Conservation (phyloP, 768 basidiomycete genomes). For the Crassisporium funariophilum region DNA sequence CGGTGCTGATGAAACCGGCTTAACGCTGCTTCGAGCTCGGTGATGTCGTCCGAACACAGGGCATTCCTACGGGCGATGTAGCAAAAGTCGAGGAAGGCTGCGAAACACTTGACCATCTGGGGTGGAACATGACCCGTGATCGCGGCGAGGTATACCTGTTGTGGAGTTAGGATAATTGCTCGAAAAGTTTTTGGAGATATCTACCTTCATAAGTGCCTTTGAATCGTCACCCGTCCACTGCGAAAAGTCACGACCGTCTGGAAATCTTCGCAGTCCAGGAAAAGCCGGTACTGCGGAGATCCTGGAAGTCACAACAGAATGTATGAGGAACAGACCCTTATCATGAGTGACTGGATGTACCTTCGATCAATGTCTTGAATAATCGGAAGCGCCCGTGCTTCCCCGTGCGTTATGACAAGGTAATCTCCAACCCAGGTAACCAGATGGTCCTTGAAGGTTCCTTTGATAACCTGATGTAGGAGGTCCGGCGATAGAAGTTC, state of each 20-base stretch:
- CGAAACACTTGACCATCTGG: conserved; percentile 20
- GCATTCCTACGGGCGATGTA: conserved; percentile 29
- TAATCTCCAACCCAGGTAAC: conserved; percentile 37
- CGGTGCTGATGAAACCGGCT: conserved; percentile 30
- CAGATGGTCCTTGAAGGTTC: conserved; percentile 44
- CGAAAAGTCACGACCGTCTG: conserved; percentile 27
- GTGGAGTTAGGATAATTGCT: neutral
- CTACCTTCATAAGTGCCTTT: conserved; percentile 36
- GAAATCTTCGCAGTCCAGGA: conserved; percentile 25
- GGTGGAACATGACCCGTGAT: conserved; percentile 18
- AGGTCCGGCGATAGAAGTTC: conserved; percentile 33
- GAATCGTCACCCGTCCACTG: conserved; percentile 41
- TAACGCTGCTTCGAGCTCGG: conserved; percentile 19
- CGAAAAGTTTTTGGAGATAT: neutral
- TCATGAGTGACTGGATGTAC: conserved; percentile 15
- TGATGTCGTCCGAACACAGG: conserved; percentile 15
- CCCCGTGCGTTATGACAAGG: conserved; percentile 18
- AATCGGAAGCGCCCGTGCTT: conserved; percentile 21
- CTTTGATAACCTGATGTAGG: conserved; percentile 42
- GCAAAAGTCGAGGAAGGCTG: conserved; percentile 36
- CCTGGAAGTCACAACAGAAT: neutral
- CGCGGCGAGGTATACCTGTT: conserved; percentile 23
- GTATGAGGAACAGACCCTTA: neutral
- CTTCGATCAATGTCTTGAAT: conserved; percentile 34
- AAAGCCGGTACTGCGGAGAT: conserved; percentile 24